Conservation (phyloP, 306 rosid genomes). For the Vigna radiata region DNA sequence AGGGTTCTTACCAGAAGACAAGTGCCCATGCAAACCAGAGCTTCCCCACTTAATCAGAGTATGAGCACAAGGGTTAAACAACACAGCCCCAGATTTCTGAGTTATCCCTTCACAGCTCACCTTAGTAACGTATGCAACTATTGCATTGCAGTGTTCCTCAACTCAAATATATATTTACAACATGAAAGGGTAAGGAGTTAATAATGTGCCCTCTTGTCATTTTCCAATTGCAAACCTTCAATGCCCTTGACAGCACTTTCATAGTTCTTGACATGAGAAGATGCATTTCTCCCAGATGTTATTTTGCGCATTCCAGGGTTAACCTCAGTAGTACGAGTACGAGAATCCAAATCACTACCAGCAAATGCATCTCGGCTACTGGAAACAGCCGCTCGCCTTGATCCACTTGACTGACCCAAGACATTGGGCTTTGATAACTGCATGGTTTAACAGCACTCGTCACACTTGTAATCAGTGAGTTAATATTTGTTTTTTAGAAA, state of each 20-base stretch:
- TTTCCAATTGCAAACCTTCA: conserved; percentile 73
- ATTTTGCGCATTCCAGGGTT: conserved; percentile 66
- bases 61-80: conserved; percentile 47
- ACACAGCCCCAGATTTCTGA: conserved; percentile 45
- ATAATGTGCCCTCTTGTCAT: conserved; percentile 66
- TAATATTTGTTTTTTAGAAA: conserved; percentile 6
- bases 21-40: conserved; percentile 37
- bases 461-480: not conserved
- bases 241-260: conserved; percentile 77
- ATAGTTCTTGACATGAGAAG: conserved; percentile 62
- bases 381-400: conserved; percentile 75
- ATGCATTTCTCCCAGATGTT: conserved; percentile 57
- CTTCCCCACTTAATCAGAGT: conserved; percentile 15
- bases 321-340: conserved; percentile 60
- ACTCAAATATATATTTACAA: conserved; percentile 49
- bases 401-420: conserved; percentile 71
- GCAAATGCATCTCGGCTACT: conserved; percentile 69
- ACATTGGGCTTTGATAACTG: conserved; percentile 60
- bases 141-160: conserved; percentile 39
- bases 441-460: conserved; percentile 27
- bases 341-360: conserved; percentile 60
- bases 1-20: conserved; percentile 37
- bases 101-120: conserved; percentile 47
- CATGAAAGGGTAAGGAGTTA: conserved; percentile 46
- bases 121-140: conserved; percentile 44